These are phyloP conservation scores for Plantago coronopus DNA, from an alignment of 305 asterid species.

Conservation along the genomic window DNA sequence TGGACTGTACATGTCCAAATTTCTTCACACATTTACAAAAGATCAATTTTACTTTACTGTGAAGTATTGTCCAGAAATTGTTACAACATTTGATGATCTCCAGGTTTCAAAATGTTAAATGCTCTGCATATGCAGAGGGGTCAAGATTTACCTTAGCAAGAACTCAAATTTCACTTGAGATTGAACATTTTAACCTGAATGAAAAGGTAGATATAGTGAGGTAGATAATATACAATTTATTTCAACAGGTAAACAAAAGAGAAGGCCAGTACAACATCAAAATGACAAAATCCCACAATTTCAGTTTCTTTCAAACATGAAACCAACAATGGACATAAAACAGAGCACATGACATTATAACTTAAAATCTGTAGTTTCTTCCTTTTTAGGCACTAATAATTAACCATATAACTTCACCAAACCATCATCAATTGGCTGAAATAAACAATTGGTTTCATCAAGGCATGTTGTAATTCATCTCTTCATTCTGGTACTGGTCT, in stretches of 20 bases:
- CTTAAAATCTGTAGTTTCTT: slow-evolving; percentile 27
- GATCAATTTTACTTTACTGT: neutral
- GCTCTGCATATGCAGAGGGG: neutral
- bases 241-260: neutral
- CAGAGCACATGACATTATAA: slow-evolving; percentile 14
- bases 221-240: slow-evolving; percentile 29
- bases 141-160: neutral
- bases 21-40: no score
- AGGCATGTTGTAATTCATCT: slow-evolving; percentile 25
- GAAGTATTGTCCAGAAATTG: neutral
- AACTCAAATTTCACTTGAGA: neutral
- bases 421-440: slow-evolving; percentile 3
- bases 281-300: slow-evolving; percentile 20
- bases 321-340: slow-evolving; percentile 4
- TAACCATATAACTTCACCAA: slow-evolving; percentile 7
- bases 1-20: no score
- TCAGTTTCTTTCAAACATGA: slow-evolving; percentile 14
- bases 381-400: slow-evolving; percentile 8
- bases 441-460: slow-evolving; percentile 15
- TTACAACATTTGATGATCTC: no score
- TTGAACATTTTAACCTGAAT: no score
- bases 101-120: neutral
- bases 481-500: slow-evolving; percentile 29
- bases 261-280: slow-evolving; percentile 11
- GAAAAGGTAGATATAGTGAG: neutral